Conservation (phyloP, 2,329 filamentous ascomycete species). For the Epichloe aotearoae region DNA sequence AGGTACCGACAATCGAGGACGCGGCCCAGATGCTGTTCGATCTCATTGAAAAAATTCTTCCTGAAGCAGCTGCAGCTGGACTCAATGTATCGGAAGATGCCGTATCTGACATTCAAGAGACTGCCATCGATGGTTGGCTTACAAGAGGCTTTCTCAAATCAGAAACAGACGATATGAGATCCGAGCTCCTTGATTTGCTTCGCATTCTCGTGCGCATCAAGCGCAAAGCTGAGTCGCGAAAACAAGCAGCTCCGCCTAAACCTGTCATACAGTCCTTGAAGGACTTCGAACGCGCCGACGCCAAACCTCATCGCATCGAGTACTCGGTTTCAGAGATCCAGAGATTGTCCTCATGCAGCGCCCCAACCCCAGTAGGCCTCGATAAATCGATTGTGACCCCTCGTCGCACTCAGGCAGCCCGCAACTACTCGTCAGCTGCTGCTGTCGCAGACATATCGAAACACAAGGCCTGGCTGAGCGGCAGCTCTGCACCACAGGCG, state of each 20-base stretch:
- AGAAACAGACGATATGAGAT: conserved; percentile 12
- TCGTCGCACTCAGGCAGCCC: neutral
- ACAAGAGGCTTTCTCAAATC: conserved; percentile 12
- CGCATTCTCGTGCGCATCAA: conserved; percentile 12
- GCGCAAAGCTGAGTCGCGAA: conserved; percentile 10
- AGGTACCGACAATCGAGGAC: conserved; percentile 4
- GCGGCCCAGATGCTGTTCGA: conserved; percentile 8
- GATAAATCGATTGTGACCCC: neutral
- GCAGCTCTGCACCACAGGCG: neutral
- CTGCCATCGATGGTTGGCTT: conserved; percentile 14
- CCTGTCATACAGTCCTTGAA: neutral
- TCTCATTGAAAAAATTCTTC: conserved; percentile 9
- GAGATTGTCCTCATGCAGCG: neutral
- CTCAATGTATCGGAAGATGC: conserved; percentile 4
- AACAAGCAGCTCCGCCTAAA: neutral
- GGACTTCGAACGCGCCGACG: neutral
- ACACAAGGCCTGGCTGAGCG: conserved; percentile 1
- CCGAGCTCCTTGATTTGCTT: conserved; percentile 11
- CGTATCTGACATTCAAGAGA: conserved; percentile 13
- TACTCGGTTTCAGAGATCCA: conserved; percentile 3
- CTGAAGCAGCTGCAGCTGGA: conserved; percentile 6
- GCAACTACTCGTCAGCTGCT: neutral
- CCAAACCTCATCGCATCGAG: neutral
- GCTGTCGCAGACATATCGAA: neutral
- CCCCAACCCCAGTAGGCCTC: neutral